These are phyloP conservation scores for Solanum chilense DNA, from an alignment of 257 asterid genomes.

Conservation along the genomic window DNA sequence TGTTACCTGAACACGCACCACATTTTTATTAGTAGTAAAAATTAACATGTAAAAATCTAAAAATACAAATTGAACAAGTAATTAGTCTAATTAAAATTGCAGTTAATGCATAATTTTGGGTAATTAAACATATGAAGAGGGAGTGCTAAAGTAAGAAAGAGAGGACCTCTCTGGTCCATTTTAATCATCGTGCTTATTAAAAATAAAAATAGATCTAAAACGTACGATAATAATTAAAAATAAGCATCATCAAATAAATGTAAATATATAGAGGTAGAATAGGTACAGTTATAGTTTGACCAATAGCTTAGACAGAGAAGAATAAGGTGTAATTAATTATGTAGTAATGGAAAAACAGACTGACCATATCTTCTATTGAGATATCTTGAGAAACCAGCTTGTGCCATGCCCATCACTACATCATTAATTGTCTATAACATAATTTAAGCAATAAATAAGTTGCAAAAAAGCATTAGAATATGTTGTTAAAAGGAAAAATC, in stretches of 20 bases:
- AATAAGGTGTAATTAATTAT: not conserved
- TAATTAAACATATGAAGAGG: not conserved
- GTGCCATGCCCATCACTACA: constrained; percentile 27
- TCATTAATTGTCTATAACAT: constrained; percentile 23
- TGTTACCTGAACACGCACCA: not conserved
- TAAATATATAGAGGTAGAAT: not conserved
- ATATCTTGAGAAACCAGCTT: constrained; percentile 30
- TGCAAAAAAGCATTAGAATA: not conserved
- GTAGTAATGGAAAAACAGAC: not conserved
- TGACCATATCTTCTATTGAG: constrained; percentile 29
- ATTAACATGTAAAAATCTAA: not conserved
- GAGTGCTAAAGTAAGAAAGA: not conserved
- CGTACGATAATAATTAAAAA: too few species aligned
- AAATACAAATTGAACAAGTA: not conserved
- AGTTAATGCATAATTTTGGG: not conserved
- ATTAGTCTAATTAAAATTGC: not conserved
- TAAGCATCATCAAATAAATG: not conserved
- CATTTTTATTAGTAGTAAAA: not conserved
- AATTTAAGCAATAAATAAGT: not conserved
- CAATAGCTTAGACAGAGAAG: not conserved
- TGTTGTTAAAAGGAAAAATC: not conserved
- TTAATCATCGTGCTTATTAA: not conserved
- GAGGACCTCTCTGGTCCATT: not conserved
- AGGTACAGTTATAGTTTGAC: not conserved
- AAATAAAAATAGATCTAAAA: too few species aligned